These are phyloP conservation scores for Tardiomyces blankii DNA, from an alignment of 1,139 yeast species.

Conservation along the genomic window DNA sequence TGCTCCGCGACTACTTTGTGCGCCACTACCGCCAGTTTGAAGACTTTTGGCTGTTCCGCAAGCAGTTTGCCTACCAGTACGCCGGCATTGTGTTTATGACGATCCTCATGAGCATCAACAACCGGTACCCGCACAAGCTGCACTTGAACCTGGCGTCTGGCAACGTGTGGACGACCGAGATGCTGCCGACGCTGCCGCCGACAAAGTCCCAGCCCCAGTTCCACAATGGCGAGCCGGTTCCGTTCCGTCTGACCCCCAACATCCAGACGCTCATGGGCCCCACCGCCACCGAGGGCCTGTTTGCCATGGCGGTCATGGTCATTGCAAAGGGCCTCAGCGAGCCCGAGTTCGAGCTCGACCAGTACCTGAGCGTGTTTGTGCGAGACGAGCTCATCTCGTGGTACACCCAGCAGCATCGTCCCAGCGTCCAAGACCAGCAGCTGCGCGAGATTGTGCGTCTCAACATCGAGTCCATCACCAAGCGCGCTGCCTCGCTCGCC, in stretches of 20 bases:
- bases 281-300: constrained; percentile 80
- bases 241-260: constrained; percentile 93
- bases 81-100: constrained; percentile 93
- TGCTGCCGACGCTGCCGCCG: constrained; percentile 59
- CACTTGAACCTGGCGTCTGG: constrained; percentile 77
- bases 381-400: constrained; percentile 92
- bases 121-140: constrained; percentile 89
- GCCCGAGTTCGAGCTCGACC: constrained; percentile 69
- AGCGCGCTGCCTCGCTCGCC: constrained; percentile 52
- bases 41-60: constrained; percentile 95
- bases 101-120: constrained; percentile 87
- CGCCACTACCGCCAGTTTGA: constrained; percentile 67
- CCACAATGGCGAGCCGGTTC: constrained; percentile 90
- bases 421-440: constrained; percentile 64
- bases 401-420: constrained; percentile 69
- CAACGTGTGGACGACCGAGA: constrained; percentile 86
- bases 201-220: constrained; percentile 74
- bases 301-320: constrained; percentile 73
- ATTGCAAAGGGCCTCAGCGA: constrained; percentile 85
- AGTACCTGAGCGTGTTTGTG: constrained; percentile 80
- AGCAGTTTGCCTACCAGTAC: constrained; percentile 89
- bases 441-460: constrained; percentile 78
- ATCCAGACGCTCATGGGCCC: constrained; percentile 91
- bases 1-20: constrained; percentile 59
- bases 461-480: constrained; percentile 77